These are phyloP conservation scores for Clonostachys rosea DNA, from an alignment of 2,329 filamentous ascomycete species.

Conservation along the genomic window DNA sequence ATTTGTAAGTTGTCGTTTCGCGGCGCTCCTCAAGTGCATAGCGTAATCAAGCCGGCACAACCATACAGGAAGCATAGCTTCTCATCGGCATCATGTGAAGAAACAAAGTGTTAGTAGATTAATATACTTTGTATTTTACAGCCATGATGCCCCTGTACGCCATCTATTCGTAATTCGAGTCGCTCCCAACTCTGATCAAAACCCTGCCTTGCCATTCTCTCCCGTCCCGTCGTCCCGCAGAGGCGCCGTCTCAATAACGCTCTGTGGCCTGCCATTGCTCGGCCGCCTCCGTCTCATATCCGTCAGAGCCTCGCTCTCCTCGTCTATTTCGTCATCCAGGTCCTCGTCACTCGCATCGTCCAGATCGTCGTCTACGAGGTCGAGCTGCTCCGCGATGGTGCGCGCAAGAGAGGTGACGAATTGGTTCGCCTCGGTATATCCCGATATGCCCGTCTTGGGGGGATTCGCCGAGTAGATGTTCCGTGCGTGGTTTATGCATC, in stretches of 20 bases:
- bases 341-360: conserved; percentile 15
- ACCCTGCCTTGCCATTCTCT: conserved; percentile 7
- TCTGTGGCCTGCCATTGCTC: conserved; percentile 45
- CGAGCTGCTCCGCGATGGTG: conserved; percentile 23
- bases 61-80: no score
- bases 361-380: no score
- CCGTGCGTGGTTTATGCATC: conserved; percentile 67
- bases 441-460: conserved; percentile 43
- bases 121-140: no score
- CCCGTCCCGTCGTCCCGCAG: conserved; percentile 22
- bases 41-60: no score
- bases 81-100: no score
- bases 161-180: no score
- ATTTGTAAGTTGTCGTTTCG: no score
- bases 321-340: conserved; percentile 33
- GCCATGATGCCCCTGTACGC: no score
- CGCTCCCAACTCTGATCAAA: neutral
- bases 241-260: conserved; percentile 45
- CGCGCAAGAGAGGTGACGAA: conserved; percentile 47
- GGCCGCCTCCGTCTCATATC: conserved; percentile 38
- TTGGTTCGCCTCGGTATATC: conserved; percentile 43
- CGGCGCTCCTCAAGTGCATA: no score
- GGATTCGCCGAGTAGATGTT: conserved; percentile 47
- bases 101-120: no score
- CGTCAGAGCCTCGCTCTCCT: conserved; percentile 45